These are phyloP conservation scores for Arctium minus DNA, from an alignment of 129 eudicot genomes.

Conservation along the genomic window DNA sequence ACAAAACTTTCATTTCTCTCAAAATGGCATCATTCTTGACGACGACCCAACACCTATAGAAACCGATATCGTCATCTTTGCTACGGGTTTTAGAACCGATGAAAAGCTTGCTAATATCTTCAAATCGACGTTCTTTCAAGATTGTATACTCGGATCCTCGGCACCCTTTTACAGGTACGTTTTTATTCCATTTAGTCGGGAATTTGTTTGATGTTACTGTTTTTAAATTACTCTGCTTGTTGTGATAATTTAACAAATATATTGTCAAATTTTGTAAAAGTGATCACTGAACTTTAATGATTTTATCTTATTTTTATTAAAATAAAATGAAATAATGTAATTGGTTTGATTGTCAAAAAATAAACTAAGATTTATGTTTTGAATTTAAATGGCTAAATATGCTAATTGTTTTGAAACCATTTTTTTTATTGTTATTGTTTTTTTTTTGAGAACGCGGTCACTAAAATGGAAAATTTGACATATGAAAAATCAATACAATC, in stretches of 20 bases:
- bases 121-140: constrained; percentile 25
- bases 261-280: neutral
- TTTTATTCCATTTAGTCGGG: neutral
- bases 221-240: no score
- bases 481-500: no score
- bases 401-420: no score
- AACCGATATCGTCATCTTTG: constrained; percentile 47
- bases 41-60: constrained; percentile 6
- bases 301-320: neutral
- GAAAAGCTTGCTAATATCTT: constrained; percentile 34
- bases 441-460: no score
- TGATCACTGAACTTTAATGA: neutral
- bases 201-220: no score
- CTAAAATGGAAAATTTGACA: no score
- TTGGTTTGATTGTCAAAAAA: neutral
- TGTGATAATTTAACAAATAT: no score
- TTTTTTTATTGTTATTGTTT: no score
- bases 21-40: constrained; percentile 26
- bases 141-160: constrained; percentile 41
- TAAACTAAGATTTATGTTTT: no score
- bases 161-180: constrained; percentile 55
- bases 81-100: constrained; percentile 44
- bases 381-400: no score
- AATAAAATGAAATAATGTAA: no score
- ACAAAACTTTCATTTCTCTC: constrained; percentile 26